Conservation (phyloP, 75 land plant genomes). For the Selaginella tamariscina region DNA sequence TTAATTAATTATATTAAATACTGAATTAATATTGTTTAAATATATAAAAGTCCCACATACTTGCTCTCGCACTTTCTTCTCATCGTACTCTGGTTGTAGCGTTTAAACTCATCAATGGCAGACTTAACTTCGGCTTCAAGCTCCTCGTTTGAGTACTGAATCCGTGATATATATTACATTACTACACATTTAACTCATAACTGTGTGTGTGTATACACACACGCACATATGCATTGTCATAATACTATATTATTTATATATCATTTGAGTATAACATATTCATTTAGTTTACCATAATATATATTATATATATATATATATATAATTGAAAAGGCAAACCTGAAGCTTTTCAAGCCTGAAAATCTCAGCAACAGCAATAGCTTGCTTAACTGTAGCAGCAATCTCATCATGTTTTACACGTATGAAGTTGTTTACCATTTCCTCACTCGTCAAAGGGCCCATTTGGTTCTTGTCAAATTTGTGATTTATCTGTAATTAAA, state of each 20-base stretch:
- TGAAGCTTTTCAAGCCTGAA: constrained; percentile 74
- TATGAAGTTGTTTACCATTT: constrained; percentile 63
- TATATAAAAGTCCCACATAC: constrained; percentile 16
- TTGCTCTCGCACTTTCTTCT: constrained; percentile 61
- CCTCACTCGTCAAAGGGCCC: constrained; percentile 61
- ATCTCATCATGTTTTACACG: constrained; percentile 55
- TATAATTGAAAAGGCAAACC: constrained; percentile 24
- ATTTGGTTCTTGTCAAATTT: constrained; percentile 41
- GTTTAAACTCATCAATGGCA: constrained; percentile 65
- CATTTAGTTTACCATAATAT: constrained; percentile 2
- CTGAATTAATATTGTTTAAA: background rate
- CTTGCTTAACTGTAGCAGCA: constrained; percentile 56
- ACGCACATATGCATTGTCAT: too few relatives aligned
- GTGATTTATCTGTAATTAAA: background rate
- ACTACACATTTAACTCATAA: too few relatives aligned
- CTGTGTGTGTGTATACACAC: too few relatives aligned
- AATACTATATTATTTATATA: too few relatives aligned
- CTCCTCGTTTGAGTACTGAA: constrained; percentile 66
- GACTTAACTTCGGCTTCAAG: constrained; percentile 72
- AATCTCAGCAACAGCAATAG: constrained; percentile 80
- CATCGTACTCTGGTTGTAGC: constrained; percentile 80
- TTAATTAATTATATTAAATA: background rate
- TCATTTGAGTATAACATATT: too few relatives aligned
- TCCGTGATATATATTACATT: too few relatives aligned
- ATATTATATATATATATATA: background rate